Evolutionary conservation across 2,329 filamentous ascomycete species (phyloP).

Genomic region (Fusarium liriodendri): DNA sequence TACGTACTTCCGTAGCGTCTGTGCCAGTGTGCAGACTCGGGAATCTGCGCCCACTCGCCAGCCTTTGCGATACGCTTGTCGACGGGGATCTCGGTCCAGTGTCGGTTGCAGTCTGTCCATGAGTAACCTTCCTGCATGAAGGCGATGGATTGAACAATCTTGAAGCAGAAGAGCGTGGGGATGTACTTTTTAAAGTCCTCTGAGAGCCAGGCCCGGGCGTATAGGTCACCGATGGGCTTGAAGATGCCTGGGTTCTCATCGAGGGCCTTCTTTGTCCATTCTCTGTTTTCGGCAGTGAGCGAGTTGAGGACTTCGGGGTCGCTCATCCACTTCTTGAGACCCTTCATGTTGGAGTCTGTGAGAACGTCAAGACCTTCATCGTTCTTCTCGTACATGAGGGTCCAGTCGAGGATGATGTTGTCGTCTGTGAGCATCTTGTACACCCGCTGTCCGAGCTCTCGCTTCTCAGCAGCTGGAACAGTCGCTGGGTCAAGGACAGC

Average conservation of each 20-base stretch:
- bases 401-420: constrained; percentile 53
- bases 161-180: constrained; percentile 56
- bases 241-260: constrained; percentile 47
- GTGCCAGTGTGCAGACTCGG: constrained; percentile 52
- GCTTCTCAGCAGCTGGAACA: constrained; percentile 46
- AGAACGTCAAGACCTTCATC: constrained; percentile 57
- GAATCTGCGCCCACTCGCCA: constrained; percentile 50
- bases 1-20: constrained; percentile 55
- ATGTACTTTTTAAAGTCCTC: constrained; percentile 50
- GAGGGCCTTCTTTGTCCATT: constrained; percentile 46
- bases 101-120: constrained; percentile 50
- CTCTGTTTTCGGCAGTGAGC: constrained; percentile 44
- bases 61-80: constrained; percentile 51
- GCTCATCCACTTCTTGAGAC: constrained; percentile 50
- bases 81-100: constrained; percentile 52
- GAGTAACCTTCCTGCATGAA: constrained; percentile 53
- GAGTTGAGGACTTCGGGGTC: constrained; percentile 48
- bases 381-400: constrained; percentile 53
- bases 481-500: constrained; percentile 46
- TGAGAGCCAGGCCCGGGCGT: constrained; percentile 53
- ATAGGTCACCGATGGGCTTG: constrained; percentile 52
- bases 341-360: constrained; percentile 52
- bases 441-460: constrained; percentile 47
- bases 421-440: constrained; percentile 53
- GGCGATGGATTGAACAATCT: constrained; percentile 56